A percentile compares a stretch with the other conserved stretches of the same genome.
Conservation (phyloP, 805 yeast genomes). For the Teunomyces atbi region DNA sequence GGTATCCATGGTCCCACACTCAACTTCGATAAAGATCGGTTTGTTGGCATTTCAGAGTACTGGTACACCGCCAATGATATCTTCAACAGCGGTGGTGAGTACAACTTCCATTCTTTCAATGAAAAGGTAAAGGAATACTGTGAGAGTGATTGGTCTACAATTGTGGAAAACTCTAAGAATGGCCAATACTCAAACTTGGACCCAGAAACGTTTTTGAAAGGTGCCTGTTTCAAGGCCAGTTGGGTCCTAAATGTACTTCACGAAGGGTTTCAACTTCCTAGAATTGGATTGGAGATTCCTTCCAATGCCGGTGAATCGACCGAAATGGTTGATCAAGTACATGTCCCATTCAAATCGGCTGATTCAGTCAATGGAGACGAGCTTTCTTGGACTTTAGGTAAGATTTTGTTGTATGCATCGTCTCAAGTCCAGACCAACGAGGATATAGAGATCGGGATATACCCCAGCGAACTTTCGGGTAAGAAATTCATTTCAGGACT, state of each 20-base stretch:
- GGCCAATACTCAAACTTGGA: conserved; percentile 61
- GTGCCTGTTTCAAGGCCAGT: conserved; percentile 90
- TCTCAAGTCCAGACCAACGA: conserved; percentile 48
- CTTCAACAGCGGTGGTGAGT: conserved; percentile 84
- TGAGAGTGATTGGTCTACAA: conserved; percentile 65
- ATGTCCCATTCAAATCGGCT: conserved; percentile 77
- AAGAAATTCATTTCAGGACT: conserved; percentile 33
- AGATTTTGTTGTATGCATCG: conserved; percentile 78
- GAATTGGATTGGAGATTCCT: conserved; percentile 52
- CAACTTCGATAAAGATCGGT: conserved; percentile 74
- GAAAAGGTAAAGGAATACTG: conserved; percentile 70
- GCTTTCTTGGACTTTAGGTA: conserved; percentile 93
- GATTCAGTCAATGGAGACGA: conserved; percentile 79
- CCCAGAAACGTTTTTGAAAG: conserved; percentile 51
- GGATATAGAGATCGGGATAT: conserved; percentile 32
- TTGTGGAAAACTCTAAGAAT: conserved; percentile 47
- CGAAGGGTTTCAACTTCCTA: conserved; percentile 88
- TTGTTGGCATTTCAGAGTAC: conserved; percentile 93
- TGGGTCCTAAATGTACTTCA: conserved; percentile 91
- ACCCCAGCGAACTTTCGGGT: conserved; percentile 39
- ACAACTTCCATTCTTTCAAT: conserved; percentile 70
- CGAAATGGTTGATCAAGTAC: conserved; percentile 33
- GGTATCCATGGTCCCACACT: conserved; percentile 93
- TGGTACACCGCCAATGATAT: conserved; percentile 97
- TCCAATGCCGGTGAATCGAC: conserved; percentile 17